Percentiles rank a stretch among this genome's conserved stretches.
These are phyloP conservation scores for Rhodamnia argentea DNA, from an alignment of 345 rosid genomes.

Conservation along the genomic window DNA sequence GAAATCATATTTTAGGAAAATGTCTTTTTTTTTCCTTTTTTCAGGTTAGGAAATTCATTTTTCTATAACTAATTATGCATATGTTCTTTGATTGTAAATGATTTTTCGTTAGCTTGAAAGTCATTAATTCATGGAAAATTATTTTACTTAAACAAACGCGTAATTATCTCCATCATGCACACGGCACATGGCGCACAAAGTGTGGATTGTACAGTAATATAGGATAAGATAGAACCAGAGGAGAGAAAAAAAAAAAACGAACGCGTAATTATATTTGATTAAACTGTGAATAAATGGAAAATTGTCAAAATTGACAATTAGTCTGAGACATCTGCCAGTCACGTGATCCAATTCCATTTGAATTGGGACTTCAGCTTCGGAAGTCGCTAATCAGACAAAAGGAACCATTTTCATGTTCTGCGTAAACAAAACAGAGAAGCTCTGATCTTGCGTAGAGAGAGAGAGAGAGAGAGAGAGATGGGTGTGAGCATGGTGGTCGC, in stretches of 20 bases:
- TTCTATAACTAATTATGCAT: neutral
- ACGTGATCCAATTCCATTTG: neutral
- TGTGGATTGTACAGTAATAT: no score
- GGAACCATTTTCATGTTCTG: neutral
- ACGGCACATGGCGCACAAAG: no score
- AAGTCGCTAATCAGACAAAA: no score
- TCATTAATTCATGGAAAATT: neutral
- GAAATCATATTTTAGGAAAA: neutral
- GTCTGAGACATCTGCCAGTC: neutral
- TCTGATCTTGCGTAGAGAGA: neutral
- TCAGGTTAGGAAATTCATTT: fast-evolving
- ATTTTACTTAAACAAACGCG: neutral
- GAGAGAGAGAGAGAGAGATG: slow-evolving; percentile 4
- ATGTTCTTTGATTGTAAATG: neutral
- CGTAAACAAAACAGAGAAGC: neutral
- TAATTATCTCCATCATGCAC: no score
- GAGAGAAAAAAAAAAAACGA: neutral
- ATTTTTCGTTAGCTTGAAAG: neutral
- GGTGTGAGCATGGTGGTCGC: slow-evolving; percentile 35
- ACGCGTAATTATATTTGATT: neutral
- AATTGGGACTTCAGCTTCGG: neutral
- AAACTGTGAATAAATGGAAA: neutral
- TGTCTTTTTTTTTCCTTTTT: neutral
- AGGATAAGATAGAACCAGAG: no score
- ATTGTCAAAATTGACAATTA: neutral